Percentiles rank a stretch among this genome's conserved stretches.
phyloP scores from a whole-genome alignment of 1,284 basidiomycete species.

The Golubevia pallescens region DNA sequence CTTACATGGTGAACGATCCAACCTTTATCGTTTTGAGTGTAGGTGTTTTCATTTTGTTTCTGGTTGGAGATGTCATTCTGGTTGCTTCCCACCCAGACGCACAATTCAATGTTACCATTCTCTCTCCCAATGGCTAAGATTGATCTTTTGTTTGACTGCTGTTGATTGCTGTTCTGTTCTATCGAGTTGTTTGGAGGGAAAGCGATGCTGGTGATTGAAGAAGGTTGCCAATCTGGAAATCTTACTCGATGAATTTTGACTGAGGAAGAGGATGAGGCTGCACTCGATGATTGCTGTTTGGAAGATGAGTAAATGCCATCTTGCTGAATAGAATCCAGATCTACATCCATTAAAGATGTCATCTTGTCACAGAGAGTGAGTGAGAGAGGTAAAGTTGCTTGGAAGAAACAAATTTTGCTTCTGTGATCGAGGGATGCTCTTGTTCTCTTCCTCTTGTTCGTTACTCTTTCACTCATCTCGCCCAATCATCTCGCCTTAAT shows the following conservation, averaged over 20 bases:
- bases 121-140: conserved; percentile 57
- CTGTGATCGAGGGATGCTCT: too few species aligned
- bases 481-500: too few species aligned
- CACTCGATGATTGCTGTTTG: too few species aligned
- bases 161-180: conserved; percentile 3
- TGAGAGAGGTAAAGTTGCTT: too few species aligned
- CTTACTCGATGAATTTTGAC: conserved; percentile 45
- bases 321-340: too few species aligned
- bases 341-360: too few species aligned
- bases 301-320: too few species aligned
- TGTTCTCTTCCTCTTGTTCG: too few species aligned
- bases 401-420: too few species aligned
- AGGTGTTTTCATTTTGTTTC: conserved; percentile 12
- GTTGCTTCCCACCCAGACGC: conserved; percentile 44
- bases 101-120: conserved; percentile 61
- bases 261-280: too few species aligned
- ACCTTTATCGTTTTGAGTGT: conserved; percentile 32
- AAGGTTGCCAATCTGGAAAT: conserved; percentile 59
- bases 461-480: too few species aligned
- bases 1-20: conserved; percentile 39
- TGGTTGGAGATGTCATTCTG: conserved; percentile 18
- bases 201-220: conserved; percentile 54
- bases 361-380: too few species aligned
- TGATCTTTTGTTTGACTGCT: conserved; percentile 21
- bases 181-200: conserved; percentile 31